Evolutionary conservation across 441 rosid species (phyloP).

Genomic region (Brassica balearica): DNA sequence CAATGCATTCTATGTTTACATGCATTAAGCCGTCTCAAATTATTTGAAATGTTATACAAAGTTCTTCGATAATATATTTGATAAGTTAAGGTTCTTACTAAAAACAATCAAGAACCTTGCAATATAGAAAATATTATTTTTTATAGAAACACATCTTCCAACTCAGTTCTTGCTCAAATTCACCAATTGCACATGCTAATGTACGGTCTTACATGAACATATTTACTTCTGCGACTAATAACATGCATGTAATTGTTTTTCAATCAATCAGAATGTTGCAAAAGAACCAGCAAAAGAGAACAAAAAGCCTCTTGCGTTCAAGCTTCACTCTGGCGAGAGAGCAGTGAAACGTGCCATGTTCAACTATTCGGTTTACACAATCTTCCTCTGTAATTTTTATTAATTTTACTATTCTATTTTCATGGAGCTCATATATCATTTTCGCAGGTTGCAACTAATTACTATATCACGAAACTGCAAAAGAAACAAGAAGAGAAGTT

Average conservation of each 20-base stretch:
- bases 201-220: not conserved
- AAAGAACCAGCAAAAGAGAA: conserved; percentile 64
- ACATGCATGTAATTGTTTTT: not conserved
- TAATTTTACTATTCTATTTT: not conserved
- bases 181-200: not conserved
- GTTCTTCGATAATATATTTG: not conserved
- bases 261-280: conserved; percentile 41
- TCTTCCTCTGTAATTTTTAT: not conserved
- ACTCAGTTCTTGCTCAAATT: not conserved
- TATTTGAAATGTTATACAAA: not conserved
- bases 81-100: not conserved
- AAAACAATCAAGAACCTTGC: not conserved
- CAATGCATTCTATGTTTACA: not conserved
- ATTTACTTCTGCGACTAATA: not conserved
- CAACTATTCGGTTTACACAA: conserved; percentile 66
- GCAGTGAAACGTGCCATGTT: conserved; percentile 82
- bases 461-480: conserved; percentile 58
- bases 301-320: conserved; percentile 69
- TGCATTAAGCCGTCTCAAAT: not conserved
- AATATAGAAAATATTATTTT: not conserved
- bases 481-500: conserved; percentile 68
- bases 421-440: conserved; percentile 19
- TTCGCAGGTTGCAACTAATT: conserved; percentile 76
- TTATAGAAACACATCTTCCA: not conserved
- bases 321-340: conserved; percentile 79